These are phyloP conservation scores for Schoenoplectus tabernaemontani DNA, from an alignment of 202 grass and related monocot species.

Conservation along the genomic window DNA sequence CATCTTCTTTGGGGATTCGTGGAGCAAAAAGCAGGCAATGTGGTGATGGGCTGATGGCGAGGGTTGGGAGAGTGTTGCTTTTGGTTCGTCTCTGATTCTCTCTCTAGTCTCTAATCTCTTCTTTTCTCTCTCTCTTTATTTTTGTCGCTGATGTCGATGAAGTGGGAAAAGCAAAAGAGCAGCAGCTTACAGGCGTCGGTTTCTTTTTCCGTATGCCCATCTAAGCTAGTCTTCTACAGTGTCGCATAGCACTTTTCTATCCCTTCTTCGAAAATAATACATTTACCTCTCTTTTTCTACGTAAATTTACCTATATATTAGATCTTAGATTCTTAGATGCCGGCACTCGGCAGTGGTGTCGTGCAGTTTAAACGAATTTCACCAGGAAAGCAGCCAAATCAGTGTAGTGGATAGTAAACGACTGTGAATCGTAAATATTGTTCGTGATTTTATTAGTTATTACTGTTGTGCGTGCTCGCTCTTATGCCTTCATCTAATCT, in stretches of 20 bases:
- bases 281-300: background rate
- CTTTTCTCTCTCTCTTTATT: background rate
- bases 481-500: background rate
- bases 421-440: background rate
- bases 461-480: background rate
- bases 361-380: background rate
- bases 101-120: constrained; percentile 3
- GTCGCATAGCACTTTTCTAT: constrained; percentile 1
- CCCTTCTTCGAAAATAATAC: background rate
- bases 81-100: constrained; percentile 14
- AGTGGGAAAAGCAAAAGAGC: constrained; percentile 19
- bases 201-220: constrained; percentile 16
- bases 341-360: background rate
- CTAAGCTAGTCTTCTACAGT: background rate
- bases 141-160: constrained; percentile 2
- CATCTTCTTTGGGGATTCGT: constrained; percentile 28
- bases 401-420: background rate
- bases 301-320: background rate
- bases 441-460: background rate
- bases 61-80: background rate
- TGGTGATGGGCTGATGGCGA: constrained; percentile 34
- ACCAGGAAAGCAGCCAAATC: background rate
- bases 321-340: no score
- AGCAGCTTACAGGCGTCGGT: background rate
- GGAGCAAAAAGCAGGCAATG: background rate